Base-by-base conservation (phyloP, 2,329 filamentous ascomycete genomes). In the Epichloe baconii region DNA sequence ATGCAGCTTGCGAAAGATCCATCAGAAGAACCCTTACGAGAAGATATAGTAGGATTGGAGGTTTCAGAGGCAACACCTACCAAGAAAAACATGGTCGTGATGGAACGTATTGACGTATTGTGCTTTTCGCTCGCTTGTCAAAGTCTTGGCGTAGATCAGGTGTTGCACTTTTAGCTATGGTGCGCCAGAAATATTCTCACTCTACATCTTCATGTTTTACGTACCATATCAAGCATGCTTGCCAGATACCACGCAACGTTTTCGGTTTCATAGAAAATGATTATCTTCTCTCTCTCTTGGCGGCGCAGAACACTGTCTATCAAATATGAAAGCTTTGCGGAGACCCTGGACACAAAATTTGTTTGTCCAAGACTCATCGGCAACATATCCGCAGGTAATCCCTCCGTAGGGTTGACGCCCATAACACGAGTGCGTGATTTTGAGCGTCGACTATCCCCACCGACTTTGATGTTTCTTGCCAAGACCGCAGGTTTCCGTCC, bases 1-100 rank as follows among this genome's bases (percentile, higher is more conserved):
- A 88, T 0, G 90, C 88, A 34, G 90, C 90, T 62, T 93, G 88
- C 1, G 80, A 80, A n/a, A 96, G 78, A 61, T 95, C 89, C 85
- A 96, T 95, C 1, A 96, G 74, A 2, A 96, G 71, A 0, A 96
- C 88, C 5, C 87, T 50, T 17, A 7, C 34, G 12, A 44, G 5
- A n/a, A 3, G n/a, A 15, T 8, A 34, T 3, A 38, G 47, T 60
- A 19, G 55, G 48, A 21, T 36, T 3, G 26, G 8, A 44, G 15
- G 19, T 11, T n/a, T 19, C n/a, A 11, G 15, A 15, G 2, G n/a
- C 19, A 5, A 4, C 5, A 42, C 55, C 55, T 56, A 71, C 71
- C 76, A 26, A 51, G 90, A 51, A 90, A 82, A 7, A 77, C 76
- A 0, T 75, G 68, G 17, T 79, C 81, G 42, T 82, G 71, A 55